phyloP scores from a whole-genome alignment of 2,329 filamentous ascomycete genomes.

The Xylariaceae sp. region DNA sequence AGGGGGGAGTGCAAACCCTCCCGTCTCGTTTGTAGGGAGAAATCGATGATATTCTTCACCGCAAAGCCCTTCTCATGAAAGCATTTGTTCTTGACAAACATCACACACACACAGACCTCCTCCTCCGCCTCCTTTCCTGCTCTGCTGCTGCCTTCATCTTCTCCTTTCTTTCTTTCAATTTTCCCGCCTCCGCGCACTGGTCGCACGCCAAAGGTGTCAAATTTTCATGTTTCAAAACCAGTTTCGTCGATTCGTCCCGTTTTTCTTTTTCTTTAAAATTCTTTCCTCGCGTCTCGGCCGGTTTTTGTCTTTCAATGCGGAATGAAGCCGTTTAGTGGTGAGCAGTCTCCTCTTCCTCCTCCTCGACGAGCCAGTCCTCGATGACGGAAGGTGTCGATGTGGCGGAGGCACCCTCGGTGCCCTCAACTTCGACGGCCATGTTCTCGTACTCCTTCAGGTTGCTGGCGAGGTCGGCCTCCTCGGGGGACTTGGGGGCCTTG shows the following conservation, averaged over 20 bases:
- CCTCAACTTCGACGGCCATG: constrained; percentile 92
- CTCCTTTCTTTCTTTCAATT: too few relatives aligned
- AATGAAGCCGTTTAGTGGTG: constrained; percentile 40
- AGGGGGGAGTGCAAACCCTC: neutral
- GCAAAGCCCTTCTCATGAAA: too few relatives aligned
- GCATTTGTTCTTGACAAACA: neutral
- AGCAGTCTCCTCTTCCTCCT: constrained; percentile 55
- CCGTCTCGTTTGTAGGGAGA: neutral
- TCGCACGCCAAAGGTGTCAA: neutral
- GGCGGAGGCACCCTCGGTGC: constrained; percentile 61
- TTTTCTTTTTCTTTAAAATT: too few relatives aligned
- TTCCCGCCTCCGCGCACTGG: neutral
- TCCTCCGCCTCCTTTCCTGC: too few relatives aligned
- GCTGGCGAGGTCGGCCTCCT: constrained; percentile 87
- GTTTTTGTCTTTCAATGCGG: neutral
- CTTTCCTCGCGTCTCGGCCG: neutral
- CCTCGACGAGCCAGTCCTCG: constrained; percentile 78
- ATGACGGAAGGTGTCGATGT: constrained; percentile 53
- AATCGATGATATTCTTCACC: too few relatives aligned
- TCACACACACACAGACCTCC: neutral
- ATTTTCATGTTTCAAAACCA: too few relatives aligned
- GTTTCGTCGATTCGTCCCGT: too few relatives aligned
- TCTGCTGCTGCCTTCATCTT: too few relatives aligned
- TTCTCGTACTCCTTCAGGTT: constrained; percentile 92
- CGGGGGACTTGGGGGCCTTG: constrained; percentile 78